Conservation (phyloP, 1,284 basidiomycete species). For the Trichosporon asahii region DNA sequence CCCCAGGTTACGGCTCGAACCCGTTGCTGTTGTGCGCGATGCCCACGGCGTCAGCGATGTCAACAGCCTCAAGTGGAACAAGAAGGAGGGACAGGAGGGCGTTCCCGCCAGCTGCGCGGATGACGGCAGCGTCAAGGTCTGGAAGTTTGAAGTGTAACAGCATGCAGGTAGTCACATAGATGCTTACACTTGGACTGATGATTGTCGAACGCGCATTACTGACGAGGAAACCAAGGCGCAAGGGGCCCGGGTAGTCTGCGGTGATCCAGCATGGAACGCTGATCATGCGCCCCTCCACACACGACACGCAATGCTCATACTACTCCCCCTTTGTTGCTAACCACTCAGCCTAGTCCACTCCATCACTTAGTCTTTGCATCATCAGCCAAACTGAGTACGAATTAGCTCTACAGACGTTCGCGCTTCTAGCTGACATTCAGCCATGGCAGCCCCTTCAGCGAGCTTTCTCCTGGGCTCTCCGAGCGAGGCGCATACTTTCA, state of each 20-base stretch:
- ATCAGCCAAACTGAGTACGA: too few relatives aligned
- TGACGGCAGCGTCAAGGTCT: slow-evolving; percentile 54
- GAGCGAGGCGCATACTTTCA: neutral
- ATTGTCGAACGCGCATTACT: too few relatives aligned
- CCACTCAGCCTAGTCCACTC: too few relatives aligned
- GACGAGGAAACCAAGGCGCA: too few relatives aligned
- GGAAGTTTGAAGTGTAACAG: slow-evolving; percentile 3
- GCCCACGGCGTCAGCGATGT: slow-evolving; percentile 56
- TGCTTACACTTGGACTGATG: neutral
- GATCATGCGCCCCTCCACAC: neutral
- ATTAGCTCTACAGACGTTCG: neutral
- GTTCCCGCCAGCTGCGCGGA: slow-evolving; percentile 58
- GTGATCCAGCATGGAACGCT: neutral
- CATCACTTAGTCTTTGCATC: neutral
- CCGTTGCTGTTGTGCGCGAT: slow-evolving; percentile 38
- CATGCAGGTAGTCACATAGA: neutral
- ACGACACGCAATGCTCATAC: neutral
- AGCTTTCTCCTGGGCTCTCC: neutral
- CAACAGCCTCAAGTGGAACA: slow-evolving; percentile 57
- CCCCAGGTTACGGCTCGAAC: slow-evolving; percentile 13
- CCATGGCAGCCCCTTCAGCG: neutral
- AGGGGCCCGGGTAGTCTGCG: too few relatives aligned
- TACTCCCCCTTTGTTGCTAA: too few relatives aligned
- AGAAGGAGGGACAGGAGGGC: slow-evolving; percentile 42
- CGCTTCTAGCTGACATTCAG: neutral